phyloP scores from a whole-genome alignment of 1,284 basidiomycete species.

The Cutaneotrichosporon arboriforme region DNA sequence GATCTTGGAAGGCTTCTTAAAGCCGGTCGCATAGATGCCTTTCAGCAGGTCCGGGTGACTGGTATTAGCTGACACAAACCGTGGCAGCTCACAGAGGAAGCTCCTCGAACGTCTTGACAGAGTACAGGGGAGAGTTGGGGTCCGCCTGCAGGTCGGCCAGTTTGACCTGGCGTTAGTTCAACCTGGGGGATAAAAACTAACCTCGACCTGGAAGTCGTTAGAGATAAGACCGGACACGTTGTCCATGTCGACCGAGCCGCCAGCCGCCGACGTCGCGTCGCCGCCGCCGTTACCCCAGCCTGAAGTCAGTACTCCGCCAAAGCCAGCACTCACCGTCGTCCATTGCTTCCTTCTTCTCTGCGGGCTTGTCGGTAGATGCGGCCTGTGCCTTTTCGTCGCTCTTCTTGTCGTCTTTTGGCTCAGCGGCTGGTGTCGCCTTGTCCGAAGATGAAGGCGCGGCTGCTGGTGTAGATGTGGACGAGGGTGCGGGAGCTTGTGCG shows the following conservation, averaged over 20 bases:
- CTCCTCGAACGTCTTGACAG: slow-evolving; percentile 90
- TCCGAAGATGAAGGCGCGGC: neutral
- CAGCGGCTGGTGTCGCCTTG: neutral
- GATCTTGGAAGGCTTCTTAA: slow-evolving; percentile 97
- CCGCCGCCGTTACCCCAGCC: slow-evolving; percentile 3
- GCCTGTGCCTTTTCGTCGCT: neutral
- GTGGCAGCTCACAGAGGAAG: slow-evolving; percentile 68
- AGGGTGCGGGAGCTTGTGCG: neutral
- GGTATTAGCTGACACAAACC: slow-evolving; percentile 6
- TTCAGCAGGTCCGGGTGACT: slow-evolving; percentile 86
- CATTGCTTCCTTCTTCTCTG: slow-evolving; percentile 9
- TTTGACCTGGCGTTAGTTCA: slow-evolving; percentile 63
- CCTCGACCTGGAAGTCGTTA: slow-evolving; percentile 44
- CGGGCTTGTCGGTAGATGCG: neutral
- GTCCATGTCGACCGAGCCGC: slow-evolving; percentile 3
- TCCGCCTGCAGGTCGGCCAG: slow-evolving; percentile 95
- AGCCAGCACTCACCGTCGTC: slow-evolving; percentile 8
- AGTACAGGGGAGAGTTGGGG: slow-evolving; percentile 90
- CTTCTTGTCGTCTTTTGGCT: neutral
- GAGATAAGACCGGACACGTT: slow-evolving; percentile 30
- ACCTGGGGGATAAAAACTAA: slow-evolving; percentile 9
- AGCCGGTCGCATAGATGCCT: slow-evolving; percentile 94
- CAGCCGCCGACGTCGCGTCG: neutral
- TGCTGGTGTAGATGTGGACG: neutral
- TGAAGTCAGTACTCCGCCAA: neutral